Percentiles rank a stretch among this genome's conserved stretches.
Evolutionary conservation across 2,329 filamentous ascomycete species (phyloP).

Genomic region (Phyllosticta citribraziliensis): DNA sequence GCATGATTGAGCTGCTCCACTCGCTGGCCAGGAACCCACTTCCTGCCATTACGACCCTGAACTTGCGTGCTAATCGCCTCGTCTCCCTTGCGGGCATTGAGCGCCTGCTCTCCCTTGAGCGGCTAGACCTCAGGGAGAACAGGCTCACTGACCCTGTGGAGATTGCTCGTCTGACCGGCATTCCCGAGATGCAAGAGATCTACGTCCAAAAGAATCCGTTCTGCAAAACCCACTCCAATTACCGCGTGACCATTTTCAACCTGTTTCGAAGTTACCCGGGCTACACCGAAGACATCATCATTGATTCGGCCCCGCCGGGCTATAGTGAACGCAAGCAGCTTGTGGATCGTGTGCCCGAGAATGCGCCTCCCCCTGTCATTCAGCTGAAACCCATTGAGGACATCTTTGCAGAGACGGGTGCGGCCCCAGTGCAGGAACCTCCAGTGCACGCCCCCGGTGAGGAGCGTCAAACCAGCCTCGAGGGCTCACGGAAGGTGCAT

Average conservation of each 20-base stretch:
- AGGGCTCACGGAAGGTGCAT: not conserved
- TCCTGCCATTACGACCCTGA: constrained; percentile 86
- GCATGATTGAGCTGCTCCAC: constrained; percentile 93
- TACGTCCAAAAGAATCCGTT: constrained; percentile 92
- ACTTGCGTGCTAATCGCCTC: constrained; percentile 80
- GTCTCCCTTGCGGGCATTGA: constrained; percentile 83
- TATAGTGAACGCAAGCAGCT: constrained; percentile 78
- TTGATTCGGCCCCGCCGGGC: constrained; percentile 75
- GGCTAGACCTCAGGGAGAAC: constrained; percentile 87
- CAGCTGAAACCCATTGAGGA: constrained; percentile 56
- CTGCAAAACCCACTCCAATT: constrained; percentile 73
- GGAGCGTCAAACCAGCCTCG: not conserved
- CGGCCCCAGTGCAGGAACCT: not conserved
- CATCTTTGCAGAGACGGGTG: constrained; percentile 13
- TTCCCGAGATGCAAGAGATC: constrained; percentile 84
- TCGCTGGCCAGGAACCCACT: constrained; percentile 78
- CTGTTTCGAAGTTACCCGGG: constrained; percentile 84
- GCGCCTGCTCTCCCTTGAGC: constrained; percentile 75
- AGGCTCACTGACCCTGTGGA: constrained; percentile 83
- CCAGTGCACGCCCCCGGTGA: not conserved
- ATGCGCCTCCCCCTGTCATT: constrained; percentile 66
- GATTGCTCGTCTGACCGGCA: constrained; percentile 76
- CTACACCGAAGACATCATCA: constrained; percentile 80
- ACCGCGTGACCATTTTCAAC: constrained; percentile 89
- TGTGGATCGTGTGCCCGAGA: constrained; percentile 69